phyloP scores from a whole-genome alignment of 2,329 filamentous ascomycete species.

The Neopestalotiopsis sp. region DNA sequence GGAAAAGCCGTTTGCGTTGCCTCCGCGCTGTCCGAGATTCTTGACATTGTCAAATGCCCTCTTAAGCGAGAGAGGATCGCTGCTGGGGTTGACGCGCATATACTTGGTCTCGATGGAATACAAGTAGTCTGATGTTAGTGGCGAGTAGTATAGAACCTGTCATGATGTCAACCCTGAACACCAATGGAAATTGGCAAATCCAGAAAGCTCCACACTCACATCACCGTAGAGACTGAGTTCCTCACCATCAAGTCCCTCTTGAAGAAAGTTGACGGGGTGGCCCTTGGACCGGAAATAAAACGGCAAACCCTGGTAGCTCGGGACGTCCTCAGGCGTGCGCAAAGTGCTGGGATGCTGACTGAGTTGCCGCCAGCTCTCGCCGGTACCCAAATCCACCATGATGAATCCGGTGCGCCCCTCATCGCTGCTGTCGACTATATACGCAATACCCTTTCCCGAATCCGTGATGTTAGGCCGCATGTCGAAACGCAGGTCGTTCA shows the following conservation, averaged over 20 bases:
- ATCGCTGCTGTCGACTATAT: constrained; percentile 49
- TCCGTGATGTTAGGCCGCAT: constrained; percentile 43
- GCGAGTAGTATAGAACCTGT: constrained; percentile 47
- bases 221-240: constrained; percentile 33
- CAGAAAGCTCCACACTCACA: constrained; percentile 20
- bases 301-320: constrained; percentile 38
- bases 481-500: constrained; percentile 53
- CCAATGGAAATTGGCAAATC: too few species aligned
- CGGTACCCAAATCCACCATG: constrained; percentile 47
- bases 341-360: constrained; percentile 35
- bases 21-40: constrained; percentile 48
- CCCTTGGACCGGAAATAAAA: constrained; percentile 34
- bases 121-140: constrained; percentile 40
- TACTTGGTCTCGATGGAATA: constrained; percentile 40
- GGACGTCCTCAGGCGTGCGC: constrained; percentile 33
- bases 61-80: constrained; percentile 40
- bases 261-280: constrained; percentile 31
- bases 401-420: constrained; percentile 52
- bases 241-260: constrained; percentile 38
- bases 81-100: constrained; percentile 37
- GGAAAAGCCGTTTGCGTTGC: constrained; percentile 50
- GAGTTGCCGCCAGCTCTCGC: constrained; percentile 45
- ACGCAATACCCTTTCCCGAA: constrained; percentile 46
- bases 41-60: constrained; percentile 49
- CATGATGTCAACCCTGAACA: constrained; percentile 4